Conservation (phyloP, 352 stramenopile species). For the Globisporangium apiculatum region DNA sequence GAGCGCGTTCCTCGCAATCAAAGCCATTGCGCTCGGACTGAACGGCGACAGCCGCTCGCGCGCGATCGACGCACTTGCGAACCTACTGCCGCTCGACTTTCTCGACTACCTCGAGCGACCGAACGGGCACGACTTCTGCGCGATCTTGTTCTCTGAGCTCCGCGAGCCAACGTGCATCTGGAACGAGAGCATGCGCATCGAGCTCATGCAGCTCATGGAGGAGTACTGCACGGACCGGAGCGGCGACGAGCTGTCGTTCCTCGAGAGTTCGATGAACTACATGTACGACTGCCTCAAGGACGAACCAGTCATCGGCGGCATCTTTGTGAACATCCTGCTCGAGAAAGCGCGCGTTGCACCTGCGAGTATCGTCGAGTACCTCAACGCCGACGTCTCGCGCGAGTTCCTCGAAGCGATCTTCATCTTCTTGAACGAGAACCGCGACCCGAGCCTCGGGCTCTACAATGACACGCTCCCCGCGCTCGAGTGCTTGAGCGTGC, state of each 20-base stretch:
- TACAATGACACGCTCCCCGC: slow-evolving; percentile 73
- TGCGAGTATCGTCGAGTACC: slow-evolving; percentile 33
- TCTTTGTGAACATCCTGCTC: slow-evolving; percentile 64
- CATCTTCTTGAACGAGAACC: slow-evolving; percentile 74
- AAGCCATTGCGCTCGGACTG: slow-evolving; percentile 48
- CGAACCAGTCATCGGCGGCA: slow-evolving; percentile 59
- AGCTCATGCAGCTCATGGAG: slow-evolving; percentile 69
- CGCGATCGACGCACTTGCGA: slow-evolving; percentile 52
- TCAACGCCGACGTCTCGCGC: slow-evolving; percentile 45
- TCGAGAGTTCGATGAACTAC: slow-evolving; percentile 65
- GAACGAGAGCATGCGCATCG: slow-evolving; percentile 49
- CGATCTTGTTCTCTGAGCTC: slow-evolving; percentile 61
- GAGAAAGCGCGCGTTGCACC: slow-evolving; percentile 38
- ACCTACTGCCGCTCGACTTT: slow-evolving; percentile 66
- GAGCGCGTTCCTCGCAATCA: slow-evolving; percentile 57
- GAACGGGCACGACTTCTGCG: slow-evolving; percentile 69
- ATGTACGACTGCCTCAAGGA: slow-evolving; percentile 78
- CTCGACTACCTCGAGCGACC: slow-evolving; percentile 64
- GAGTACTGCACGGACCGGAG: slow-evolving; percentile 56
- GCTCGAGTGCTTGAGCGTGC: slow-evolving; percentile 60
- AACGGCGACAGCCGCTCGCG: slow-evolving; percentile 44
- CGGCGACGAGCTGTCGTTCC: slow-evolving; percentile 49
- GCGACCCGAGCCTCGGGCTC: slow-evolving; percentile 58
- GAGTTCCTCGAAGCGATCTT: slow-evolving; percentile 65
- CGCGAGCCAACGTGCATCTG: slow-evolving; percentile 73